Base-by-base conservation (phyloP, 768 basidiomycete genomes). In the Boletus patriciae region DNA sequence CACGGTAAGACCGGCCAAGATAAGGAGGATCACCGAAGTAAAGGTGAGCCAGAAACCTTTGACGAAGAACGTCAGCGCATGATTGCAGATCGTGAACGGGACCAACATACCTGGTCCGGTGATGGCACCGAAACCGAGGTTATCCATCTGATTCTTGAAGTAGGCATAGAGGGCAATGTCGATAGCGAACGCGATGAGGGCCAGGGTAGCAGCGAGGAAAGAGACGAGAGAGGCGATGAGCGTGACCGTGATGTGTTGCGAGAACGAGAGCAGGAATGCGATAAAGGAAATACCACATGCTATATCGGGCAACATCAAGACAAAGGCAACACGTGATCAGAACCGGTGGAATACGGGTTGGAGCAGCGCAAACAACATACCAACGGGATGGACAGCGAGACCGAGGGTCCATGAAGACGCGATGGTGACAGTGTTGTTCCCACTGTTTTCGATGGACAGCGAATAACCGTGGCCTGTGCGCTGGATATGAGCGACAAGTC, bases 41-140 rank as follows among this genome's bases (percentile, higher is more conserved):
- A 91, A 83, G 2, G 87, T 89, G 69, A 91, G 68, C 89, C 89
- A 91, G 70, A 90, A 90, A 9, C 80, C 88, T 87, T 60, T 58
- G 46, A n/a, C n/a, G 19, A 33, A 27, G 42, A 29, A 19, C 29
- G 23, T 65, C 46, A 54, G 43, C 19, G 46, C 36, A 40, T 40
- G 29, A 15, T 13, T 16, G 9, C 16, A 12, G 0, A 38, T 21
- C 51, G 21, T 42, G 40, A 36, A 54, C 11, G 18, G 12, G 23
- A 21, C 10, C 3, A 40, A 73, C 79, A 58, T 62, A 90, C 90
- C 90, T 58, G 84, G 83, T 6, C 78, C 86, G 19, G 87, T 78
- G 54, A 76, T 74, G 13, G 88, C 70, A 42, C 71, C 55, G 12
- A 55, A 61, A 9, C 69, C 69, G 12, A 91, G 75, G 53, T 82